Evolutionary conservation across 2,329 filamentous ascomycete species (phyloP), one percentile per base, ranked within the genome.

Genomic region (Colletotrichum kahawae): DNA sequence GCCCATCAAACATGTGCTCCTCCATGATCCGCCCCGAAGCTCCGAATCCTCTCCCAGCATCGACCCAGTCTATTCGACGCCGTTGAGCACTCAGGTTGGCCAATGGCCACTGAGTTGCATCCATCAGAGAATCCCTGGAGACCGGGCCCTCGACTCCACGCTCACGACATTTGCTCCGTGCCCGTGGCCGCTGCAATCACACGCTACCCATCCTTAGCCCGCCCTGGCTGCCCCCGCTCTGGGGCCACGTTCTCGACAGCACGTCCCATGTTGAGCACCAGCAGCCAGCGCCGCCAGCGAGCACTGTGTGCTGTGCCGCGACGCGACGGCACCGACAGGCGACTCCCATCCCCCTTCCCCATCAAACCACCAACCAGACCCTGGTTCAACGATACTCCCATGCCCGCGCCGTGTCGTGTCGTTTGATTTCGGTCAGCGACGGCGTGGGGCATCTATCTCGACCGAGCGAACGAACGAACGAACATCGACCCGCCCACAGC

Each of bases 221-320:
- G 63, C 73, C 70, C 56, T 74, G 64, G 24, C 43, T 31, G 48
- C 64, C 73, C 38, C 73, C 73, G 64, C 70, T 74, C 59, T 60
- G 57, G 73, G 70, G 73, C 73, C 70, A 75, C 73, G 72, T 71
- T 75, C 68, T 75, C 72, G 68, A 74, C 72, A 74, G 71, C 67
- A 74, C 67, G 71, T 66, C 71, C 71, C 67, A 74, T 71, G 67
- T 65, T 51, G 60, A 74, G 67, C 60, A 57, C 71, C 57, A 70
- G 65, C 43, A 36, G 48, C 67, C 59, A 56, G 59, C 21, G 51
- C 27, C 63, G 29, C 18, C 63, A 54, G 24, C 29, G 36, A 71
- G 68, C 71, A 74, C 71, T 71, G 68, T 74, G 67, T 67, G 68
- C 71, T 67, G 68, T 74, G 71, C 71, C 71, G 68, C 68, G 71